phyloP scores from a whole-genome alignment of 2,329 filamentous ascomycete genomes.

The Penicillium corylophilum region DNA sequence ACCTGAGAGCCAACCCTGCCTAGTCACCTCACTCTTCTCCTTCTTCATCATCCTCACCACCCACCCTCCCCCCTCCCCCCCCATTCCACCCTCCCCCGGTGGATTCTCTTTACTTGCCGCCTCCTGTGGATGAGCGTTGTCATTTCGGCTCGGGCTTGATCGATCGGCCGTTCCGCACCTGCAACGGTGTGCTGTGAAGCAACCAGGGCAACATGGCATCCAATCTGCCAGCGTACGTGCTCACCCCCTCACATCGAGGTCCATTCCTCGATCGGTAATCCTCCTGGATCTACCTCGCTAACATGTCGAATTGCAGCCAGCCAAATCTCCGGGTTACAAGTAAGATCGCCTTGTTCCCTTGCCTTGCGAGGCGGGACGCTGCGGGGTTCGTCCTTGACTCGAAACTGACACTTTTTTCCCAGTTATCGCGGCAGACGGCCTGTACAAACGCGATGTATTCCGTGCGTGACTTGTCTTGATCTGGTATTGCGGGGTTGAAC shows the following conservation, averaged over 20 bases:
- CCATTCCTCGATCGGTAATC: neutral
- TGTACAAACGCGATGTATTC: slow-evolving; percentile 99
- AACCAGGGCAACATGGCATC: slow-evolving; percentile 50
- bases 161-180: slow-evolving; percentile 34
- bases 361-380: slow-evolving; percentile 15
- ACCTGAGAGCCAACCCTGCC: slow-evolving; percentile 18
- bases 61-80: slow-evolving; percentile 12
- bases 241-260: neutral
- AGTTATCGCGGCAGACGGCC: slow-evolving; percentile 98
- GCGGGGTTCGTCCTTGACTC: slow-evolving; percentile 19
- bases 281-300: slow-evolving; percentile 19
- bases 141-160: slow-evolving; percentile 33
- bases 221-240: slow-evolving; percentile 62
- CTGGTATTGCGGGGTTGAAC: slow-evolving; percentile 12
- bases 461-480: slow-evolving; percentile 60
- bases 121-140: slow-evolving; percentile 36
- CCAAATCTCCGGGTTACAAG: slow-evolving; percentile 92
- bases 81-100: slow-evolving; percentile 2
- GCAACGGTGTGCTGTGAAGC: slow-evolving; percentile 27
- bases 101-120: slow-evolving; percentile 1
- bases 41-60: slow-evolving; percentile 15
- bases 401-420: slow-evolving; percentile 29
- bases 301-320: slow-evolving; percentile 53
- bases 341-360: slow-evolving; percentile 46
- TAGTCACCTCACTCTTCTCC: slow-evolving; percentile 16